Base-by-base conservation (phyloP, 352 stramenopile genomes). In the Thalassiosira sp. region DNA sequence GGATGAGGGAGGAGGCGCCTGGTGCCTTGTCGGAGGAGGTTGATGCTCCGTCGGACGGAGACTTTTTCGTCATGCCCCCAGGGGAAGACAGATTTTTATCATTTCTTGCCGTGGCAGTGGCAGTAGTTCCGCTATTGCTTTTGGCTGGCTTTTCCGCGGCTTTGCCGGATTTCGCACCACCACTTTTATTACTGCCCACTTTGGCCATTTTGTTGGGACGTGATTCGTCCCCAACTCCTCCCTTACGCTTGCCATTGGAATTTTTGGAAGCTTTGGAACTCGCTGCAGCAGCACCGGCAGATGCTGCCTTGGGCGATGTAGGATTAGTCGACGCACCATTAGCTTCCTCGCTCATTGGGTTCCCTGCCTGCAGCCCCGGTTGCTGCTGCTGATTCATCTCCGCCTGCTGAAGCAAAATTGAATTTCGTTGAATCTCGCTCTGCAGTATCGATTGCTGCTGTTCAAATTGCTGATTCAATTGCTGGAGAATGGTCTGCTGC, bases 371-470 rank as follows among this genome's bases (percentile, higher is more conserved):
- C n/a, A n/a, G n/a, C n/a, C n/a, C n/a, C n/a, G n/a, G n/a, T n/a
- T n/a, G n/a, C n/a, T n/a, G n/a, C n/a, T n/a, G n/a, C n/a, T n/a
- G n/a, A n/a, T n/a, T n/a, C n/a, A n/a, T n/a, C n/a, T n/a, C n/a
- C n/a, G n/a, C n/a, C n/a, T 67, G 43, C 16, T 68, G 43, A 31
- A 75, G 57, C 3, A 62, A 18, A 16, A 28, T 43, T 3, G 46
- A 25, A 35, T 69, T 52, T 15, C 45, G 53, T 37, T 70, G 60
- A 2, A 89, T 70, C 58, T 89, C 77, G 42, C 76, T 56, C n/a
- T 90, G 72, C 31, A 88, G 63, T 11, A 88, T 59, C 0, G 67
- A 37, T 51, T 91, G 74, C 42, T 91, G 82, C 64, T 84, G 77
- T 56, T 89, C 64, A 64, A 84, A 87, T 20, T 82, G 71, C 49